Base-by-base conservation (phyloP, 2,329 filamentous ascomycete species). In the Diaporthe aspalathi region DNA sequence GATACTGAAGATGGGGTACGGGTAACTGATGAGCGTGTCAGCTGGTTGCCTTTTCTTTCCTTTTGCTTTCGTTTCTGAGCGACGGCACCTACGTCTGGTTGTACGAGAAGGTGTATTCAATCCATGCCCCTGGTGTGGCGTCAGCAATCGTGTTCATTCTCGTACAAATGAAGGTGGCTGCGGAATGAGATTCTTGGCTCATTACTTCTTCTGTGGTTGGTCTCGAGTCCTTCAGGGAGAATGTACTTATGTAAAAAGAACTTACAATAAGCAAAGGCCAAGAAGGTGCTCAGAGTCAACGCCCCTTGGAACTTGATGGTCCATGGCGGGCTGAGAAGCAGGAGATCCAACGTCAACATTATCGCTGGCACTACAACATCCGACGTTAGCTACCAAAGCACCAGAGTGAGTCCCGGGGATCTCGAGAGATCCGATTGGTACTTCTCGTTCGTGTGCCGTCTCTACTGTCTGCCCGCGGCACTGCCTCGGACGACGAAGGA, bases 1-100 rank as follows among this genome's bases (percentile, higher is more conserved):
- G 54, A 93, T 79, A 11, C 85, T 90, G 74, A 98, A 95, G 32
- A 97, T 87, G 1, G 95, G 94, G 80, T 98, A 97, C 0, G 94
- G 94, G 76, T 97, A 97, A 85, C 91, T 92, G 45, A 47, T 12
- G 32, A 22, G 40, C 17, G 67, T 68, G 70, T 76, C 60, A 76
- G 53, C 47, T 32, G 16, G 35, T 24, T 5, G 9, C 6, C 11
- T 40, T 2, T 22, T n/a, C n/a, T 16, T 17, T 17, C 32, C 32
- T 12, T n/a, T 9, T 20, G n/a, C n/a, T n/a, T n/a, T n/a, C n/a
- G n/a, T n/a, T n/a, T n/a, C n/a, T n/a, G 35, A 47, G 14, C 8
- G 20, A 5, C 12, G 1, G 7, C 43, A 81, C 87, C 79, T 78
- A 90, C 89, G 85, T 88, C 77, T 91, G 89, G 76, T 94, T 94